Percentiles rank a stretch among this genome's conserved stretches.
Evolutionary conservation across 306 rosid species (phyloP).

Genomic region (Spatholobus suberectus): DNA sequence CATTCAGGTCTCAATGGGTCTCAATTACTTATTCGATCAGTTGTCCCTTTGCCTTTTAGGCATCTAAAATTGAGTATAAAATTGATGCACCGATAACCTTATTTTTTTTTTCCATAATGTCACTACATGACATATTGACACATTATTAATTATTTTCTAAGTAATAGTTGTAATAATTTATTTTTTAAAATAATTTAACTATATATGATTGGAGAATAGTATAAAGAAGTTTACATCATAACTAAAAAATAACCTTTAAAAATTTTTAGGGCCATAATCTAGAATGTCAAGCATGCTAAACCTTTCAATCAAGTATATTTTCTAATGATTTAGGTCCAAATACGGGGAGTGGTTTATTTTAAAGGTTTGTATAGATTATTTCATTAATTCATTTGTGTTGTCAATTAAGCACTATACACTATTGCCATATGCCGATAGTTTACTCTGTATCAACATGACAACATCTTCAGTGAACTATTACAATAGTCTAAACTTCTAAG

Average conservation of each 20-base stretch:
- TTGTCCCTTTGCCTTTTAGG: slow-evolving; percentile 14
- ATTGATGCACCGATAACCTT: background rate
- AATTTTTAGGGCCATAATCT: background rate
- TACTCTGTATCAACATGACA: background rate
- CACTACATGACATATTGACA: background rate
- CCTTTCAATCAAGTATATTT: slow-evolving; percentile 31
- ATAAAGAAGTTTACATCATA: background rate
- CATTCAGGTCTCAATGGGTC: slow-evolving; percentile 19
- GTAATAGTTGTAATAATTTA: background rate
- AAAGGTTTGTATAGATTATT: slow-evolving; percentile 6
- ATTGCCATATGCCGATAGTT: background rate
- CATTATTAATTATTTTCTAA: background rate
- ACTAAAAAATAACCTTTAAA: background rate
- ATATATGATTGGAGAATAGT: background rate
- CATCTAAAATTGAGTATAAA: background rate
- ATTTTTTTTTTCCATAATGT: background rate
- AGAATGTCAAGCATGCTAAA: slow-evolving; percentile 35
- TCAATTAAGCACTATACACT: slow-evolving; percentile 27
- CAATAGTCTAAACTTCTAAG: background rate
- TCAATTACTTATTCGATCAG: slow-evolving; percentile 31
- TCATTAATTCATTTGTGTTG: background rate
- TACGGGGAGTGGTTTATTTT: slow-evolving; percentile 1
- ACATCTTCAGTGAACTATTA: background rate
- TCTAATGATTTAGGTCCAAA: slow-evolving; percentile 36
- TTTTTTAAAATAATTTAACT: background rate